These are phyloP conservation scores for Coemansia asiatica DNA, from an alignment of 192 early-diverging fungal genomes.

Conservation along the genomic window DNA sequence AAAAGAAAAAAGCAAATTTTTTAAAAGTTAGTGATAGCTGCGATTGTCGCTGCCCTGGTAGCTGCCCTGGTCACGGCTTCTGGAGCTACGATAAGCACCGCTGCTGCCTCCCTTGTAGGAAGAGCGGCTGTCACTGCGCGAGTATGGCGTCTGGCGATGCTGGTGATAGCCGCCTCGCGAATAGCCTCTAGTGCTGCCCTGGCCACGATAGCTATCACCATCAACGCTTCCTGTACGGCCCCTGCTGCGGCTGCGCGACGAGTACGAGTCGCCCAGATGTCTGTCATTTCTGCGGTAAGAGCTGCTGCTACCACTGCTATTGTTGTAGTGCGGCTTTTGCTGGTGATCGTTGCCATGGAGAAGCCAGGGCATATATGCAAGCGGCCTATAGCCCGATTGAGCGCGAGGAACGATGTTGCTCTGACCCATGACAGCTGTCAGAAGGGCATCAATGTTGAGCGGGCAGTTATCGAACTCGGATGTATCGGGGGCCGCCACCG, in stretches of 20 bases:
- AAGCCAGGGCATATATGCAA: conserved; percentile 43
- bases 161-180: conserved; percentile 13
- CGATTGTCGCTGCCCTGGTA: background rate
- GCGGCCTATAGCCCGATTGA: conserved; percentile 39
- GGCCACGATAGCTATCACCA: conserved; percentile 16
- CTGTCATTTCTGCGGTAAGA: conserved; percentile 13
- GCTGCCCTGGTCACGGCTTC: background rate
- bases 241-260: conserved; percentile 35
- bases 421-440: conserved; percentile 24
- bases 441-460: conserved; percentile 30
- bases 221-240: conserved; percentile 21
- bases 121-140: conserved; percentile 16
- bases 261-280: background rate
- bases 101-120: conserved; percentile 3
- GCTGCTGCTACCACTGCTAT: background rate
- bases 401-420: background rate
- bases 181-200: conserved; percentile 14
- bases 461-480: conserved; percentile 16
- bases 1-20: background rate
- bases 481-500: conserved; percentile 25
- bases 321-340: background rate
- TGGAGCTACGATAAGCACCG: background rate
- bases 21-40: background rate
- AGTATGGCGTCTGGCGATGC: conserved; percentile 39
- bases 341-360: conserved; percentile 14